phyloP scores from a whole-genome alignment of 306 rosid species.

The Mimosa pudica region DNA sequence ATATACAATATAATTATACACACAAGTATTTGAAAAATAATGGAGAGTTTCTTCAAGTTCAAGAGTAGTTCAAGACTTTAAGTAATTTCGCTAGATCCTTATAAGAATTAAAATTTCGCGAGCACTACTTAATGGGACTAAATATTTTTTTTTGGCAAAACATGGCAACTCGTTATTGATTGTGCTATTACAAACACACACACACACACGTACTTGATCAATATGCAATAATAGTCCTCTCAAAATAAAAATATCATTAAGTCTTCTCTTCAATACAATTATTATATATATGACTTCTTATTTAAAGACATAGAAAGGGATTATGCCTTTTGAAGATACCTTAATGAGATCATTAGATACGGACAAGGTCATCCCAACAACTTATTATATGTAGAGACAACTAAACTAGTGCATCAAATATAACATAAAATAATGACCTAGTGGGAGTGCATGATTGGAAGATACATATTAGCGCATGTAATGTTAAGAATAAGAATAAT shows the following conservation, averaged over 20 bases:
- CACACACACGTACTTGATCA: not conserved
- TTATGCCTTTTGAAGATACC: conserved; percentile 65
- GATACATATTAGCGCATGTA: not conserved
- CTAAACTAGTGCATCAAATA: conserved; percentile 25
- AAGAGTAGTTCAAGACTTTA: too few relatives aligned
- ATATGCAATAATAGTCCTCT: conserved; percentile 20
- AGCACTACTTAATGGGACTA: not conserved
- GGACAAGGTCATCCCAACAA: conserved; percentile 55
- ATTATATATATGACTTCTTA: conserved; percentile 1
- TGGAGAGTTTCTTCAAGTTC: not conserved
- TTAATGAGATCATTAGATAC: conserved; percentile 38
- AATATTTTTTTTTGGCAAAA: not conserved
- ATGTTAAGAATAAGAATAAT: not conserved
- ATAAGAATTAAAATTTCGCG: not conserved
- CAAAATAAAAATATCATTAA: not conserved
- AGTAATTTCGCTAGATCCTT: not conserved
- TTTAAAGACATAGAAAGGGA: conserved; percentile 31
- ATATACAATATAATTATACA: too few relatives aligned
- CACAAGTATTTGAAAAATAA: too few relatives aligned
- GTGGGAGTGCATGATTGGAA: conserved; percentile 23
- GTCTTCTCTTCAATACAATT: not conserved
- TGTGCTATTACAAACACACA: conserved; percentile 6
- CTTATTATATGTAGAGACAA: conserved; percentile 14
- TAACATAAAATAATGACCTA: conserved; percentile 21
- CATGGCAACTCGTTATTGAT: not conserved